A percentile compares a stretch with the other conserved stretches of the same genome.
Conservation (phyloP, 2,329 filamentous ascomycete genomes). For the Magnaporthiopsis incrustans region DNA sequence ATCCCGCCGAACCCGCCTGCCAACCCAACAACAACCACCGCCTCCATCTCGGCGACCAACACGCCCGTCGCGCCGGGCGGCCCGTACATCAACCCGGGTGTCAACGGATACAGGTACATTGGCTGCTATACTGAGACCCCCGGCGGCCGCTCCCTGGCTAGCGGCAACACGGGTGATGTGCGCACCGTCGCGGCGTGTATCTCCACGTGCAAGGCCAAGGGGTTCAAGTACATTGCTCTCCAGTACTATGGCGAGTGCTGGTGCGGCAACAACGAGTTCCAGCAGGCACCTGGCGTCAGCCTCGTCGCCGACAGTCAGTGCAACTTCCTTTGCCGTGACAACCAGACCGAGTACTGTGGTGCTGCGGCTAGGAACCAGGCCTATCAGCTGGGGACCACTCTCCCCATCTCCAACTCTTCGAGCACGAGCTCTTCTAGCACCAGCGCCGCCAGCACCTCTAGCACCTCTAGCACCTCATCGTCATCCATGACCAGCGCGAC, state of each 20-base stretch:
- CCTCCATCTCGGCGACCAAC: not conserved
- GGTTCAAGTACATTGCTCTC: slow-evolving; percentile 22
- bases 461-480: not conserved
- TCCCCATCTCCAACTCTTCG: not conserved
- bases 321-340: slow-evolving; percentile 17
- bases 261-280: slow-evolving; percentile 9
- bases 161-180: slow-evolving; percentile 9
- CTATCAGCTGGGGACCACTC: slow-evolving; percentile 13
- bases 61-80: slow-evolving; percentile 11
- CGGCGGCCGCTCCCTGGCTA: slow-evolving; percentile 15
- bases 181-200: slow-evolving; percentile 19
- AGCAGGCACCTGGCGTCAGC: slow-evolving; percentile 14
- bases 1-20: slow-evolving; percentile 8
- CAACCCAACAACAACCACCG: not conserved
- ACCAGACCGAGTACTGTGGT: slow-evolving; percentile 15
- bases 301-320: slow-evolving; percentile 19
- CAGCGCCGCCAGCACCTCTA: not conserved
- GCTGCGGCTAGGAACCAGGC: slow-evolving; percentile 12
- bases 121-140: slow-evolving; percentile 26
- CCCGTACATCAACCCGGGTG: slow-evolving; percentile 27
- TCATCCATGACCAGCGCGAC: slow-evolving; percentile 9
- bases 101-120: slow-evolving; percentile 21
- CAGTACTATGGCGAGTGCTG: slow-evolving; percentile 24
- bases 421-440: not conserved
- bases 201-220: slow-evolving; percentile 10